These are phyloP conservation scores for Plasmopara halstedii DNA, from an alignment of 352 stramenopile species.

Conservation along the genomic window DNA sequence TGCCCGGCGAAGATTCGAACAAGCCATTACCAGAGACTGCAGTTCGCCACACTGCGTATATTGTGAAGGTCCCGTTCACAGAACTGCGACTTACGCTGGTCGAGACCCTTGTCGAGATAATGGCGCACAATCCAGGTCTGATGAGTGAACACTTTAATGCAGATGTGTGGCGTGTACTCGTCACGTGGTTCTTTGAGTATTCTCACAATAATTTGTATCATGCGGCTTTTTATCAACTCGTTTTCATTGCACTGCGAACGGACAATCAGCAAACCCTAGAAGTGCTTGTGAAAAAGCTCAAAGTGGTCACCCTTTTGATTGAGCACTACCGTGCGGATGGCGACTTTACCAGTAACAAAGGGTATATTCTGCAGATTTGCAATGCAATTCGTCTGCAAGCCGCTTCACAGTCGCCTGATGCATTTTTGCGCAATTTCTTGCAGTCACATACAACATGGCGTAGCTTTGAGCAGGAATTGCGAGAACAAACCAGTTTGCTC, in stretches of 20 bases:
- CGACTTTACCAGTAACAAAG: conserved; percentile 68
- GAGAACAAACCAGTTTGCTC: conserved; percentile 38
- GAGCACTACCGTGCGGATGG: conserved; percentile 70
- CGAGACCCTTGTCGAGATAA: conserved; percentile 77
- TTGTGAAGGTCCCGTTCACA: conserved; percentile 86
- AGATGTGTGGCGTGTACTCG: conserved; percentile 83
- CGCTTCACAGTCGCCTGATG: conserved; percentile 77
- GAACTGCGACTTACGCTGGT: conserved; percentile 83
- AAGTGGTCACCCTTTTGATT: conserved; percentile 75
- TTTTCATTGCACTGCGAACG: conserved; percentile 82
- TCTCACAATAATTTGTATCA: conserved; percentile 90
- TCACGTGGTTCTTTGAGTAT: conserved; percentile 89
- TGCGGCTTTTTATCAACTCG: conserved; percentile 82
- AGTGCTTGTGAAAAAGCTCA: conserved; percentile 84
- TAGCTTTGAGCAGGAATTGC: conserved; percentile 61
- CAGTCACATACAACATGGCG: conserved; percentile 84
- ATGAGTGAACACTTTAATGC: conserved; percentile 67
- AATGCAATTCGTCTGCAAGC: conserved; percentile 86
- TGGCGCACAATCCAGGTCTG: conserved; percentile 65
- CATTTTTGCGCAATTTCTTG: conserved; percentile 86
- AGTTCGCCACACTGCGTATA: conserved; percentile 81
- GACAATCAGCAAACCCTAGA: conserved; percentile 77
- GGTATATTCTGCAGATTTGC: conserved; percentile 85
- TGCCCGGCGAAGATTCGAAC: conserved; percentile 47
- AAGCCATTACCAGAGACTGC: conserved; percentile 47